Conservation (phyloP, 352 stramenopile genomes). For the Labyrinthula sp. region DNA sequence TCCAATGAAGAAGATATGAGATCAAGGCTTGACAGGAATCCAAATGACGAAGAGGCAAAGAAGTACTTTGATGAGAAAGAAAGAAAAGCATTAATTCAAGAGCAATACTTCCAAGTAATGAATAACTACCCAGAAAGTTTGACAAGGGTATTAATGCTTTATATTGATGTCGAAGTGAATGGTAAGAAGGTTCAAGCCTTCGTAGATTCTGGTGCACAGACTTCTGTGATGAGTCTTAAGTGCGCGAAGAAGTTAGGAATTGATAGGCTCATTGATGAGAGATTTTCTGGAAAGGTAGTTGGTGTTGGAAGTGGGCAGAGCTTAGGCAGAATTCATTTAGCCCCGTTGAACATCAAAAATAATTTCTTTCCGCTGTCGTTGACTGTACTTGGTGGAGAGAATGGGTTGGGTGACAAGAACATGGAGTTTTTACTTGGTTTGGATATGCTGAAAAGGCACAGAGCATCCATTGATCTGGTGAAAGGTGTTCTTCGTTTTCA, state of each 20-base stretch:
- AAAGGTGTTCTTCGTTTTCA: constrained; percentile 61
- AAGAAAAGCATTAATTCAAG: constrained; percentile 36
- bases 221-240: constrained; percentile 69
- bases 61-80: constrained; percentile 44
- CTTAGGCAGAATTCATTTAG: constrained; percentile 77
- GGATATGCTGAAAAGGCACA: constrained; percentile 92
- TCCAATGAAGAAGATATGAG: constrained; percentile 36
- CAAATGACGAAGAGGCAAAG: constrained; percentile 43
- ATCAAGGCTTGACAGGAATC: constrained; percentile 37
- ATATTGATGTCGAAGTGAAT: constrained; percentile 38
- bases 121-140: constrained; percentile 43
- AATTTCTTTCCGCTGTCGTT: constrained; percentile 60
- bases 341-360: constrained; percentile 51
- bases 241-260: constrained; percentile 67
- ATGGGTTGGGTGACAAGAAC: constrained; percentile 41
- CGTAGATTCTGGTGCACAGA: constrained; percentile 62
- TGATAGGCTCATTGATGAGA: constrained; percentile 41
- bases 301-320: constrained; percentile 87
- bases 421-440: constrained; percentile 93
- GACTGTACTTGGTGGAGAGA: constrained; percentile 61
- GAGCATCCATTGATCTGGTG: constrained; percentile 81
- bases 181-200: constrained; percentile 51
- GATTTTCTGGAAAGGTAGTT: constrained; percentile 53
- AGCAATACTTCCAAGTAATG: constrained; percentile 47
- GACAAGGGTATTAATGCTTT: constrained; percentile 58